Evolutionary conservation across 2,329 filamentous ascomycete species (phyloP).

Genomic region (Pseudocercospora macadamiae): DNA sequence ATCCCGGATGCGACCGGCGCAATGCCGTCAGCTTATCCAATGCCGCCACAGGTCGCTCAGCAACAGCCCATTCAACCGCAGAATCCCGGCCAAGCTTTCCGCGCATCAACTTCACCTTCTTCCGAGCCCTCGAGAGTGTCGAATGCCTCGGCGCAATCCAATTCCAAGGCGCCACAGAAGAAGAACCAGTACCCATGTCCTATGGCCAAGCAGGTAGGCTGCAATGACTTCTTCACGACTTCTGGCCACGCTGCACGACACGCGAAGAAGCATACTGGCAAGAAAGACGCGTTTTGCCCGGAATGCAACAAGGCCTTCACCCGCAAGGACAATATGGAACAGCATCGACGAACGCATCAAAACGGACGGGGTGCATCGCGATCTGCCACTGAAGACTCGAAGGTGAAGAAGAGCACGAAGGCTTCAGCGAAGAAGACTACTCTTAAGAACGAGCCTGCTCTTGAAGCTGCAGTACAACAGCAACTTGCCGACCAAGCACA

Average conservation of each 20-base stretch:
- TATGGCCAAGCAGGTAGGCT: constrained; percentile 70
- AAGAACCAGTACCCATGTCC: constrained; percentile 76
- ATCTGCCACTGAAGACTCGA: constrained; percentile 47
- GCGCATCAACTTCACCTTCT: constrained; percentile 53
- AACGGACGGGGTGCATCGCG: constrained; percentile 49
- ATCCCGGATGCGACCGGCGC: constrained; percentile 37
- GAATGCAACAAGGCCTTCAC: constrained; percentile 81
- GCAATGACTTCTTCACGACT: constrained; percentile 80
- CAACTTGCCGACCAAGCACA: constrained; percentile 36
- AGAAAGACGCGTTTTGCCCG: constrained; percentile 72
- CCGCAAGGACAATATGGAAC: constrained; percentile 85
- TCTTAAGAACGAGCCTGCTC: constrained; percentile 33
- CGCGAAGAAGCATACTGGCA: constrained; percentile 80
- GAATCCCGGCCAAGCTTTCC: constrained; percentile 15
- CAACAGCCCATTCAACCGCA: constrained; percentile 25
- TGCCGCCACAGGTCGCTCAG: constrained; percentile 31
- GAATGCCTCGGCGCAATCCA: constrained; percentile 49
- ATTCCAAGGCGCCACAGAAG: constrained; percentile 48
- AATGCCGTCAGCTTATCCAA: constrained; percentile 37
- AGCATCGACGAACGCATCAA: constrained; percentile 76
- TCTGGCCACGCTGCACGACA: constrained; percentile 84
- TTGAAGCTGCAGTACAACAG: constrained; percentile 41
- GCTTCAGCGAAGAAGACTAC: constrained; percentile 34
- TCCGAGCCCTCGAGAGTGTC: constrained; percentile 49
- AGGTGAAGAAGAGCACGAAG: constrained; percentile 49